Percentiles rank a stretch among this genome's conserved stretches.
phyloP scores from a whole-genome alignment of 495 filamentous ascomycete genomes.

The Tuber brumale region DNA sequence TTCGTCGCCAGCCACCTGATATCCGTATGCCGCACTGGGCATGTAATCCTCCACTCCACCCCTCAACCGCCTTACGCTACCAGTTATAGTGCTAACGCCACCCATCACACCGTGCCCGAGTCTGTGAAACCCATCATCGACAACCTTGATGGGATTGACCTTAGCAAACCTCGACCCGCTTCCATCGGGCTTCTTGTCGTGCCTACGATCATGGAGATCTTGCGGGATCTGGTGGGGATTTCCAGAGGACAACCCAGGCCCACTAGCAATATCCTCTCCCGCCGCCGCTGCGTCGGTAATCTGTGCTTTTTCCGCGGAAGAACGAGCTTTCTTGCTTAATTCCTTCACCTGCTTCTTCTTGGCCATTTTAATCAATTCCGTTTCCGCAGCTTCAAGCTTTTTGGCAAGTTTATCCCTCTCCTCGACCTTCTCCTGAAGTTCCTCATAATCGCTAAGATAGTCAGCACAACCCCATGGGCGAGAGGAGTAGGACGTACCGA shows the following conservation, averaged over 20 bases:
- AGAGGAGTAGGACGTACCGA: slow-evolving; percentile 44
- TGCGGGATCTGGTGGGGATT: slow-evolving; percentile 65
- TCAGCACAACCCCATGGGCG: not conserved
- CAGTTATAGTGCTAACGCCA: slow-evolving; percentile 17
- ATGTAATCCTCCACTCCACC: slow-evolving; percentile 30
- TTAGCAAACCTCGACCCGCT: slow-evolving; percentile 47
- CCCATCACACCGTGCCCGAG: slow-evolving; percentile 54
- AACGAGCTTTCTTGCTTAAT: slow-evolving; percentile 57
- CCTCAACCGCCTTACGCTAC: slow-evolving; percentile 30
- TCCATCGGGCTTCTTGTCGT: slow-evolving; percentile 43
- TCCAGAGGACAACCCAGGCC: slow-evolving; percentile 71
- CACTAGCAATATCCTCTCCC: slow-evolving; percentile 33
- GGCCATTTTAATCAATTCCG: slow-evolving; percentile 67
- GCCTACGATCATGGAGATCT: slow-evolving; percentile 20
- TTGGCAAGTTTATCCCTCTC: slow-evolving; percentile 63
- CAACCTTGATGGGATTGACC: slow-evolving; percentile 39
- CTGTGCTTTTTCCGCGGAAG: slow-evolving; percentile 37
- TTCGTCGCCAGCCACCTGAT: slow-evolving; percentile 14
- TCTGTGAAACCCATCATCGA: slow-evolving; percentile 55
- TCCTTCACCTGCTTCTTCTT: slow-evolving; percentile 69
- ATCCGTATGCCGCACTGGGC: slow-evolving; percentile 31
- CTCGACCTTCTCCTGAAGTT: slow-evolving; percentile 79
- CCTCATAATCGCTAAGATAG: slow-evolving; percentile 59
- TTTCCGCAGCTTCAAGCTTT: slow-evolving; percentile 74
- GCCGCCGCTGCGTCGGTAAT: slow-evolving; percentile 8